Base-by-base conservation (phyloP, 2,329 filamentous ascomycete species). In the Exophiala xenobiotica region DNA sequence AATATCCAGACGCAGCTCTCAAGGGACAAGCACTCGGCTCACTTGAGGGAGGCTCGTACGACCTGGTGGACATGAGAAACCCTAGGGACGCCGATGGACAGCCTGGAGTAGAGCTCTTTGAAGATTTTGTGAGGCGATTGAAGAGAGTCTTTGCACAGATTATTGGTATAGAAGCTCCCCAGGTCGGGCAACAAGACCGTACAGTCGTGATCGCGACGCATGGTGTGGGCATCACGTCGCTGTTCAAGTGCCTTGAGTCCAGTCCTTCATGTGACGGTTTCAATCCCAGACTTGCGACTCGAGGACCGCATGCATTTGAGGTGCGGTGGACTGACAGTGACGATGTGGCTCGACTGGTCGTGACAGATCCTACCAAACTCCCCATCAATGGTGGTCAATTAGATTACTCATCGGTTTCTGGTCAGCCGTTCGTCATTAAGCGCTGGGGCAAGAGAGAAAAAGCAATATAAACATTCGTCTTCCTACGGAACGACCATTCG, bases 371-470 rank as follows among this genome's bases (percentile, higher is more conserved):
- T 7, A 29, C 37, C 27, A 29, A 51, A 18, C 37, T 57, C 14
- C 54, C 54, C 8, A 31, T 54, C 24, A 47, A 19, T 29, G 51
- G 54, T 18, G 54, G 47, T 1, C 19, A 22, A 1, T 24, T 57
- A 44, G 51, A 54, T 6, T 57, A 51, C 51, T 38, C 37, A 0
- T 26, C 19, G 12, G 12, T 57, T 24, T 41, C 47, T 7, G 54
- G 54, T 9, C 31, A 51, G 33, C 54, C 54, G 12, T 57, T 57
- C 35, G 3, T 51, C 20, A 57, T 57, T 20, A 51, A 57, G 33
- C 12, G n/a, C 29, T 57, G 51, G 54, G 54, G 54, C 11, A 57
- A 57, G 51, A 49, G 49, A 37, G 54, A 57, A 22, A 57, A 57
- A 42, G 54, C 54, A 3, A 20, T 51, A 14, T 52, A 45, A 42